Evolutionary conservation across 495 filamentous ascomycete species (phyloP).

Genomic region (Glonium stellatum): DNA sequence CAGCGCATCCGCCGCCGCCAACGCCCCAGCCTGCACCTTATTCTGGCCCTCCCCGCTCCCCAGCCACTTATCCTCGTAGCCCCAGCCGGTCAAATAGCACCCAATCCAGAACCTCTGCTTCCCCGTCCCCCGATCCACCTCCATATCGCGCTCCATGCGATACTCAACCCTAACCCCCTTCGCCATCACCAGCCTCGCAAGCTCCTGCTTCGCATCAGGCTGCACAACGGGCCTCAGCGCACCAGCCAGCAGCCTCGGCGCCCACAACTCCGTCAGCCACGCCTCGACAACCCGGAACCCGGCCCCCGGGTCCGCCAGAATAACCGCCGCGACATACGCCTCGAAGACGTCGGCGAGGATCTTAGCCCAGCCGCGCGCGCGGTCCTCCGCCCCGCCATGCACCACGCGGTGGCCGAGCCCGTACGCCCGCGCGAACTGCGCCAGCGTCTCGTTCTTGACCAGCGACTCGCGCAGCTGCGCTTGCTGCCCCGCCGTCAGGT

Average conservation of each 20-base stretch:
- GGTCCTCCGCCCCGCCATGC: constrained; percentile 40
- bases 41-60: constrained; percentile 61
- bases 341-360: constrained; percentile 80
- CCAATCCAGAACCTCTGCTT: constrained; percentile 61
- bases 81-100: constrained; percentile 66
- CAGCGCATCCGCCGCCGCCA: constrained; percentile 62
- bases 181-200: constrained; percentile 50
- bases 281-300: constrained; percentile 53
- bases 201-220: constrained; percentile 43
- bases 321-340: constrained; percentile 72
- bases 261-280: constrained; percentile 71
- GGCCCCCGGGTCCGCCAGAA: constrained; percentile 52
- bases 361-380: constrained; percentile 53
- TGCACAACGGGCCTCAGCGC: constrained; percentile 22
- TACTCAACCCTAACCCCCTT: constrained; percentile 62
- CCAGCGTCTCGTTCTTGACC: constrained; percentile 71
- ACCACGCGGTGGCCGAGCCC: constrained; percentile 55
- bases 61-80: constrained; percentile 55
- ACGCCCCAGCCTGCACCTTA: constrained; percentile 67
- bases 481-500: constrained; percentile 25
- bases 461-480: constrained; percentile 31
- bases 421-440: constrained; percentile 57
- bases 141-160: constrained; percentile 45
- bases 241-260: constrained; percentile 29
- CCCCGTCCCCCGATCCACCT: constrained; percentile 48